Conservation (phyloP, 2,329 filamentous ascomycete species). For the Stagonosporopsis tanaceti region DNA sequence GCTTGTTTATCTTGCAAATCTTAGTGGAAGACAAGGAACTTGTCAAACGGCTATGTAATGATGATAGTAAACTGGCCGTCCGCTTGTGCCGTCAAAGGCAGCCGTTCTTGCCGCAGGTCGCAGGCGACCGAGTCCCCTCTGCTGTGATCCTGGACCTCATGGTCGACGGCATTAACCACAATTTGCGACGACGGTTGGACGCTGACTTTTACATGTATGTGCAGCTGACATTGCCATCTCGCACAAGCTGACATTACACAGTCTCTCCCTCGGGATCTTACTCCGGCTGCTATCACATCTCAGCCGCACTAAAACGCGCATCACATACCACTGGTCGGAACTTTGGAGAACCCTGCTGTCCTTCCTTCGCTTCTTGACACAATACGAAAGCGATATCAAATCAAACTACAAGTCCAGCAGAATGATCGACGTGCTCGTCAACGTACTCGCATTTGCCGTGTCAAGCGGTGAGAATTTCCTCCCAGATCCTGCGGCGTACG, state of each 20-base stretch:
- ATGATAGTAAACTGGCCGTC: conserved; percentile 76
- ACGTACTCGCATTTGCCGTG: conserved; percentile 82
- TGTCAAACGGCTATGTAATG: conserved; percentile 83
- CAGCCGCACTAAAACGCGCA: conserved; percentile 79
- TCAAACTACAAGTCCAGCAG: conserved; percentile 72
- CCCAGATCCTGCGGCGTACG: conserved; percentile 85
- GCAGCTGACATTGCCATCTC: no score
- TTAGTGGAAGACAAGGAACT: conserved; percentile 84
- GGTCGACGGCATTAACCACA: conserved; percentile 93
- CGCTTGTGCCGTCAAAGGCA: conserved; percentile 89
- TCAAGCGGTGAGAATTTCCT: conserved; percentile 90
- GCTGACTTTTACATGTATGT: conserved; percentile 77
- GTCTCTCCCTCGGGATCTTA: conserved; percentile 79
- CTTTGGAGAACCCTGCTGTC: conserved; percentile 89
- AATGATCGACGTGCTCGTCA: conserved; percentile 79
- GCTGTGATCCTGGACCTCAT: conserved; percentile 84
- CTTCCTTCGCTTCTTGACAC: conserved; percentile 88
- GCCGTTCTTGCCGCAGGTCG: conserved; percentile 80
- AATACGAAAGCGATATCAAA: conserved; percentile 81
- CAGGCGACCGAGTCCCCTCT: conserved; percentile 75
- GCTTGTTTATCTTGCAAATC: conserved; percentile 83
- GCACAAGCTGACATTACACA: conserved; percentile 44
- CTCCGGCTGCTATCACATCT: conserved; percentile 85
- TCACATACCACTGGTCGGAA: conserved; percentile 93
- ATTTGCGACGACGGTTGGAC: conserved; percentile 84